Percentiles rank a stretch among this genome's conserved stretches.
Evolutionary conservation across 2,329 filamentous ascomycete species (phyloP).

Genomic region (Aspergillus sclerotialis): DNA sequence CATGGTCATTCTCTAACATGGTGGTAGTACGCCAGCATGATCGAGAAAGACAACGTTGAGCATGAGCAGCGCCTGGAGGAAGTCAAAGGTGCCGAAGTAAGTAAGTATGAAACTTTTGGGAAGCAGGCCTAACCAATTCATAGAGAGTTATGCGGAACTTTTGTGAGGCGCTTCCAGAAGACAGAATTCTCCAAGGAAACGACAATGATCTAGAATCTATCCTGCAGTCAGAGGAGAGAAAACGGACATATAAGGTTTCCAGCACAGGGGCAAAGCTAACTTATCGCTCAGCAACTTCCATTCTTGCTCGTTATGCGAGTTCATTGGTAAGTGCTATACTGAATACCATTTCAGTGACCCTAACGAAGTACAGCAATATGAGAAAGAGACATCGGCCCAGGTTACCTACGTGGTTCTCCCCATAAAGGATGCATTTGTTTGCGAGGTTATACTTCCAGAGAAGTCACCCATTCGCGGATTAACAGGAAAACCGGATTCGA

Average conservation of each 20-base stretch:
- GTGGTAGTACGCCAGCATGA: slow-evolving; percentile 66
- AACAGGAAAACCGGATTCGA: slow-evolving; percentile 56
- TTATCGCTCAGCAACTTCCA: slow-evolving; percentile 63
- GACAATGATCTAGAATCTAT: slow-evolving; percentile 52
- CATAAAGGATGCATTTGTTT: slow-evolving; percentile 56
- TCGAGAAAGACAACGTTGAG: slow-evolving; percentile 65
- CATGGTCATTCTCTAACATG: too few relatives aligned
- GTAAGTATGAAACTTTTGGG: slow-evolving; percentile 1
- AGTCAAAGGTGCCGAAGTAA: slow-evolving; percentile 39
- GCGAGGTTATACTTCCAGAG: slow-evolving; percentile 72
- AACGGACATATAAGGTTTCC: slow-evolving; percentile 54
- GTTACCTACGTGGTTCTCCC: slow-evolving; percentile 56
- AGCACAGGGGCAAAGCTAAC: slow-evolving; percentile 71
- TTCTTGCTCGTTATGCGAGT: slow-evolving; percentile 67
- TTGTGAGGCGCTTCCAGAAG: slow-evolving; percentile 65
- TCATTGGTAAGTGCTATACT: slow-evolving; percentile 45
- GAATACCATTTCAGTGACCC: slow-evolving; percentile 1
- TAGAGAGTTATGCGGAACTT: slow-evolving; percentile 62
- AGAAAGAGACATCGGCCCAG: slow-evolving; percentile 41
- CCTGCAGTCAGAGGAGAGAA: slow-evolving; percentile 44
- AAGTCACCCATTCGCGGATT: slow-evolving; percentile 63
- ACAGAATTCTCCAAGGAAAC: slow-evolving; percentile 60
- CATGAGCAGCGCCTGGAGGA: slow-evolving; percentile 53
- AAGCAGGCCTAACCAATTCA: not conserved
- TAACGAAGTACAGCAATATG: slow-evolving; percentile 32